Evolutionary conservation across 2,329 filamentous ascomycete species (phyloP), one percentile per base, ranked within the genome.

Genomic region (Phialophora expanda): DNA sequence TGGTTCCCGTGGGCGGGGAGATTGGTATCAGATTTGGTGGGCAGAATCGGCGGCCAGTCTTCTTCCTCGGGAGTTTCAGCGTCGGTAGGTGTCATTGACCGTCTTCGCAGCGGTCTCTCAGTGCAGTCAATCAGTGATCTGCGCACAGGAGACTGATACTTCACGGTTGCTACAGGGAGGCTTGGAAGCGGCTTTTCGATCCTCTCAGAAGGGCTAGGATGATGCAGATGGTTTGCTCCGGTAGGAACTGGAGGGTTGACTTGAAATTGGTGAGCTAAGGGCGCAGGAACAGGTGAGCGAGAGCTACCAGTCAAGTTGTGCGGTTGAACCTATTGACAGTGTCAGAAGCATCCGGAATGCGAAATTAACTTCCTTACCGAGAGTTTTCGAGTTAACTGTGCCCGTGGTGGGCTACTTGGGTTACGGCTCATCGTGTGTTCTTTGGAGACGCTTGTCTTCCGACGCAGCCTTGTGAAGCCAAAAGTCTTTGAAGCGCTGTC

Each of bases 111-210:
- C 6, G 74, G 74, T 28, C 68, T 73, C 48, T 75, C 73, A 55
- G 61, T 67, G 24, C 73, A 74, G 63, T 76, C 74, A 48, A 75
- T 73, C 11, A 76, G 71, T 22, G 72, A 72, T 56, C 71, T 68
- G 20, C 71, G 58, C 28, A 71, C 66, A 22, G 72, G 69, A 44
- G 67, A 72, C 17, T 66, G 66, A n/a, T 61, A 63, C 17, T 64
- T 60, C 28, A 74, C 55, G 24, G 71, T 71, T 14, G 70, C 70
- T 5, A 71, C 56, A 26, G 74, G 74, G 38, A 75, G 70, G 62
- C 70, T 73, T n/a, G 74, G 74, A 17, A 75, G 66, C 9, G 74
- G 74, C 62, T 75, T 76, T 30, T 75, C 73, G 28, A 5, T 17
- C 53, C 20, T 34, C 26, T 28, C 28, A 32, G 53, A 22, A 34